Evolutionary conservation across 495 filamentous ascomycete genomes (phyloP).

Genomic region (Neurospora sp.): DNA sequence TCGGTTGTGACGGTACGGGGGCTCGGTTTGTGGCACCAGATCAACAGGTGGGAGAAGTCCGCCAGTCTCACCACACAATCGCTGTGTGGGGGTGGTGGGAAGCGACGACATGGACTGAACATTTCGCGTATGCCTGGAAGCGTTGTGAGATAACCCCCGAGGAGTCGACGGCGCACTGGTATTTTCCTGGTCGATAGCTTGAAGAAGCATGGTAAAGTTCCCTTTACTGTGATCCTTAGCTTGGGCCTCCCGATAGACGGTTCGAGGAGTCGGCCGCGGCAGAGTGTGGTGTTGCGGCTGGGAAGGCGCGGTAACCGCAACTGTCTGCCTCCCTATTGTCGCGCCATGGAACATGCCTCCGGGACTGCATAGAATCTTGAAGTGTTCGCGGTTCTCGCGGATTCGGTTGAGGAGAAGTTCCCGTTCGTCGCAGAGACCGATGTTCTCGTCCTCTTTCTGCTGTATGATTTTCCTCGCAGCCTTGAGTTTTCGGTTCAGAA

Average conservation of each 20-base stretch:
- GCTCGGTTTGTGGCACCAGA: conserved; percentile 47
- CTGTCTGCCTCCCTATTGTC: not conserved
- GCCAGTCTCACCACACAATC: conserved; percentile 31
- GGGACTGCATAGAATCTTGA: conserved; percentile 54
- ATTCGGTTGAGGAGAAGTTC: conserved; percentile 72
- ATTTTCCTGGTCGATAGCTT: conserved; percentile 60
- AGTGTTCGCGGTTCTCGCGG: conserved; percentile 74
- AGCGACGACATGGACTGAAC: conserved; percentile 72
- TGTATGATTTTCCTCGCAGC: conserved; percentile 65
- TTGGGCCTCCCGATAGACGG: conserved; percentile 23
- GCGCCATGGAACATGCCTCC: conserved; percentile 42
- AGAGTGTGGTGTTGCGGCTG: conserved; percentile 37
- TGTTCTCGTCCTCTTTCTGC: conserved; percentile 57
- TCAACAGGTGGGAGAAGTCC: conserved; percentile 43
- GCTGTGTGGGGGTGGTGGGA: conserved; percentile 57
- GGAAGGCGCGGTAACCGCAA: conserved; percentile 37
- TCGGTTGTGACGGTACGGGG: conserved; percentile 28
- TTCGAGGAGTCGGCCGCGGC: conserved; percentile 38
- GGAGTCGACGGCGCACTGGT: conserved; percentile 59
- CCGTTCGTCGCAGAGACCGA: conserved; percentile 56
- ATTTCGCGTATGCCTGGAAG: conserved; percentile 52
- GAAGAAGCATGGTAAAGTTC: conserved; percentile 67
- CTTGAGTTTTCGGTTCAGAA: conserved; percentile 52
- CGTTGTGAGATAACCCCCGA: conserved; percentile 32
- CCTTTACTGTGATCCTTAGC: conserved; percentile 25